These are phyloP conservation scores for Clonostachys chloroleuca DNA, from an alignment of 2,329 filamentous ascomycete species.

Conservation along the genomic window DNA sequence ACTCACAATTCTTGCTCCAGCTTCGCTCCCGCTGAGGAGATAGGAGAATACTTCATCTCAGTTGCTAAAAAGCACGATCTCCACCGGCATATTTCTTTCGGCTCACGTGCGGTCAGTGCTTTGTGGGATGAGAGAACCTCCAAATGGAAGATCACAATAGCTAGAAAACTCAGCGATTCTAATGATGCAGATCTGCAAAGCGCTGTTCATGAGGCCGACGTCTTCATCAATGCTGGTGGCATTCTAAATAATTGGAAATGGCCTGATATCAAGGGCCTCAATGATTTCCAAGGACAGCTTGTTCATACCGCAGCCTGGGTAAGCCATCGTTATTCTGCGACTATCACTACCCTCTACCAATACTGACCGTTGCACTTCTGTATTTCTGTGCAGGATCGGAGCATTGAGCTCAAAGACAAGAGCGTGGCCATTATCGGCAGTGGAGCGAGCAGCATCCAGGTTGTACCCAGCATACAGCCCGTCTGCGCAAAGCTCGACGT, in stretches of 20 bases:
- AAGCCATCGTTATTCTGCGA: constrained; percentile 8
- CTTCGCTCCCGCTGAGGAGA: constrained; percentile 49
- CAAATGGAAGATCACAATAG: constrained; percentile 29
- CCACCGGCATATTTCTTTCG: constrained; percentile 33
- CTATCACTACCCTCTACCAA: too few species aligned
- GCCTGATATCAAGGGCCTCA: constrained; percentile 37
- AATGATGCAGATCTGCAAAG: not conserved
- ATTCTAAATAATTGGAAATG: constrained; percentile 44
- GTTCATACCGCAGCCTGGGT: constrained; percentile 38
- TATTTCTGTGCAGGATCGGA: not conserved
- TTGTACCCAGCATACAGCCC: constrained; percentile 14
- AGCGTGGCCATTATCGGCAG: constrained; percentile 23
- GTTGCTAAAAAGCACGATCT: constrained; percentile 39
- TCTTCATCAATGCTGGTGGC: constrained; percentile 43
- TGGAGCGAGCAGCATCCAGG: constrained; percentile 21
- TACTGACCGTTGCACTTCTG: too few species aligned
- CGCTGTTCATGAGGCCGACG: constrained; percentile 1
- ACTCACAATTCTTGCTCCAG: not conserved
- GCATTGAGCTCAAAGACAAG: constrained; percentile 6
- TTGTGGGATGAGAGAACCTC: constrained; percentile 10
- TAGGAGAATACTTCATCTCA: constrained; percentile 43
- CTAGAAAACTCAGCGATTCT: not conserved
- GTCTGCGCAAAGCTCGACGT: not conserved
- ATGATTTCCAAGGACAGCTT: constrained; percentile 36
- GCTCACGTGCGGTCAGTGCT: constrained; percentile 28